Conservation (phyloP, 768 basidiomycete genomes). For the Trametes punicea region DNA sequence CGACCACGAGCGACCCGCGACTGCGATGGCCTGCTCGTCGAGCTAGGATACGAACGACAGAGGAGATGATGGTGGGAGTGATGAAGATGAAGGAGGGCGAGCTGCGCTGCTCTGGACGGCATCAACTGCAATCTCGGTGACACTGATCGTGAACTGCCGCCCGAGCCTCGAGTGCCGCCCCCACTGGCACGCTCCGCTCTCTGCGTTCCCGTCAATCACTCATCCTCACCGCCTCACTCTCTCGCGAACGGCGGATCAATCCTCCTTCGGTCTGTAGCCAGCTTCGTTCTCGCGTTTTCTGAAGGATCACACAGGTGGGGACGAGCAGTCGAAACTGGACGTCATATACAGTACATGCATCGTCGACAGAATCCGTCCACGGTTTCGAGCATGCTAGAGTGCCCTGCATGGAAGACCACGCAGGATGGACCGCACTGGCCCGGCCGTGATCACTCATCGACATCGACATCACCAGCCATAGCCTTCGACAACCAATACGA, state of each 20-base stretch:
- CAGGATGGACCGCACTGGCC: not conserved
- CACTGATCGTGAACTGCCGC: constrained; percentile 16
- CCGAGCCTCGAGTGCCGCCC: not conserved
- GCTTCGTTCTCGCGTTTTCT: not conserved
- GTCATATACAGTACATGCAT: constrained; percentile 1
- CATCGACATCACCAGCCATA: constrained; percentile 33
- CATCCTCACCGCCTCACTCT: constrained; percentile 7
- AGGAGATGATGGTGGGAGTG: constrained; percentile 24
- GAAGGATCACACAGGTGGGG: not conserved
- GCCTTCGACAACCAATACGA: constrained; percentile 59
- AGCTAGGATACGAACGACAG: constrained; percentile 6
- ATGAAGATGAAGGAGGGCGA: constrained; percentile 7
- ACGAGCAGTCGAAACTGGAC: not conserved
- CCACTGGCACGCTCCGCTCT: not conserved
- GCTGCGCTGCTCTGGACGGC: not conserved
- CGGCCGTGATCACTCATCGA: constrained; percentile 21
- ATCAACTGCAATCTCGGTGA: not conserved
- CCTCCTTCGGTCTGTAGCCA: not conserved
- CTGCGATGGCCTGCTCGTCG: constrained; percentile 30
- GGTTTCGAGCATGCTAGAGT: not conserved
- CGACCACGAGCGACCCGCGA: constrained; percentile 33
- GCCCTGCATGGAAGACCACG: not conserved
- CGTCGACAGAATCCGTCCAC: constrained; percentile 2
- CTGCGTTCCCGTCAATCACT: constrained; percentile 14
- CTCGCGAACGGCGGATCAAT: not conserved